Percentiles rank a stretch among this genome's conserved stretches.
Evolutionary conservation across 2,329 filamentous ascomycete species (phyloP).

Genomic region (Aspergillus glaucus): DNA sequence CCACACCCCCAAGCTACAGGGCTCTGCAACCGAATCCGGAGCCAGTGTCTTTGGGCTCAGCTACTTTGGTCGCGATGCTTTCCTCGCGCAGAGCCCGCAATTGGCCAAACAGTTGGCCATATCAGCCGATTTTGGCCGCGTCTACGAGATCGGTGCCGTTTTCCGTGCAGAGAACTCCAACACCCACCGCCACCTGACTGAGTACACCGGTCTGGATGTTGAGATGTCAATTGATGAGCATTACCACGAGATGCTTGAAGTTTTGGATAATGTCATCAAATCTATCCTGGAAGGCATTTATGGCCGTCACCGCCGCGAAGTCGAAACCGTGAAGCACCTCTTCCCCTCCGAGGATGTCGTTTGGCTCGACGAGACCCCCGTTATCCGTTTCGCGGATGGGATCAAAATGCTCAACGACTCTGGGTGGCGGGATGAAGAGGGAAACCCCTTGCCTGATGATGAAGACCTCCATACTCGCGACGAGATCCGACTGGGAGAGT

Average conservation of each 20-base stretch:
- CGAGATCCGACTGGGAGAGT: slow-evolving; percentile 75
- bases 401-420: slow-evolving; percentile 74
- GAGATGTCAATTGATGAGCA: slow-evolving; percentile 88
- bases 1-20: slow-evolving; percentile 86
- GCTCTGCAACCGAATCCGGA: slow-evolving; percentile 82
- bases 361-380: slow-evolving; percentile 77
- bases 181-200: slow-evolving; percentile 87
- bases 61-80: slow-evolving; percentile 82
- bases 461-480: slow-evolving; percentile 81
- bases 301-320: slow-evolving; percentile 60
- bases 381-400: slow-evolving; percentile 72
- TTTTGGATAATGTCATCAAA: slow-evolving; percentile 77
- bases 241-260: slow-evolving; percentile 78
- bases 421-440: slow-evolving; percentile 70
- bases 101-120: slow-evolving; percentile 90
- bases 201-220: slow-evolving; percentile 87
- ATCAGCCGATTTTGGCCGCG: slow-evolving; percentile 78
- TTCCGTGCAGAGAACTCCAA: slow-evolving; percentile 96
- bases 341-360: slow-evolving; percentile 83
- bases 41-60: slow-evolving; percentile 87
- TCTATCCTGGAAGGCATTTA: slow-evolving; percentile 69
- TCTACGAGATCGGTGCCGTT: slow-evolving; percentile 84
- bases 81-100: slow-evolving; percentile 86
- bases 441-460: slow-evolving; percentile 60
- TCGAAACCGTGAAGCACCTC: slow-evolving; percentile 72